Conservation (phyloP, 306 rosid species). For the Leucaena leucocephala region DNA sequence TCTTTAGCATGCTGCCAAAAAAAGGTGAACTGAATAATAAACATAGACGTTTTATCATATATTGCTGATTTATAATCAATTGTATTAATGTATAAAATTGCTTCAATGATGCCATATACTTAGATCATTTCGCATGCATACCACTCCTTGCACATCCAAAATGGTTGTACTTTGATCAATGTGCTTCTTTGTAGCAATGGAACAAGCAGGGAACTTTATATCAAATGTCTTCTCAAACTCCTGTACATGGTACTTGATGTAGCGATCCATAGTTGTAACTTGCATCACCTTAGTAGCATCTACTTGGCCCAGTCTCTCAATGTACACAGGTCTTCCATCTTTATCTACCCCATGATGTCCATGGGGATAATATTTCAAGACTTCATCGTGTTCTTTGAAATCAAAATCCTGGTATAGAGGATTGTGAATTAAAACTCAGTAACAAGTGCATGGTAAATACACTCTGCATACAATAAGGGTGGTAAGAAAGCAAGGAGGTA, state of each 20-base stretch:
- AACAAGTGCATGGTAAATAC: background rate
- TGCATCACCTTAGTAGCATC: conserved; percentile 74
- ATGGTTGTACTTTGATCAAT: conserved; percentile 96
- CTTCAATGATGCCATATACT: conserved; percentile 5
- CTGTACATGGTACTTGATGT: conserved; percentile 71
- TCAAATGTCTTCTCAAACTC: conserved; percentile 88
- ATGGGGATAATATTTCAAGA: conserved; percentile 81
- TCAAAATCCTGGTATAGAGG: conserved; percentile 68
- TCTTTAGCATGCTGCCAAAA: conserved; percentile 6
- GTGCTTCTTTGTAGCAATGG: conserved; percentile 85
- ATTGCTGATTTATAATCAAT: background rate
- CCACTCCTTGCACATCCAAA: conserved; percentile 96
- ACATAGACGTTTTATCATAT: background rate
- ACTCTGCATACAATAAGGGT: background rate
- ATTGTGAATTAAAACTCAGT: background rate
- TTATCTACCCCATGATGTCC: conserved; percentile 94
- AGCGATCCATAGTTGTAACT: conserved; percentile 87
- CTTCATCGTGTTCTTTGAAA: conserved; percentile 72
- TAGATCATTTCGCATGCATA: conserved; percentile 45
- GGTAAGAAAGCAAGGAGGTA: background rate
- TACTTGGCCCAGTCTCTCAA: conserved; percentile 80
- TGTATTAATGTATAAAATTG: background rate
- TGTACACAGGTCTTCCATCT: conserved; percentile 91
- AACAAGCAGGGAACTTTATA: conserved; percentile 85
- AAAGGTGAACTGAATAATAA: conserved; percentile 22